These are phyloP conservation scores for Stachybotrys elegans DNA, from an alignment of 2,329 filamentous ascomycete species.

Conservation along the genomic window DNA sequence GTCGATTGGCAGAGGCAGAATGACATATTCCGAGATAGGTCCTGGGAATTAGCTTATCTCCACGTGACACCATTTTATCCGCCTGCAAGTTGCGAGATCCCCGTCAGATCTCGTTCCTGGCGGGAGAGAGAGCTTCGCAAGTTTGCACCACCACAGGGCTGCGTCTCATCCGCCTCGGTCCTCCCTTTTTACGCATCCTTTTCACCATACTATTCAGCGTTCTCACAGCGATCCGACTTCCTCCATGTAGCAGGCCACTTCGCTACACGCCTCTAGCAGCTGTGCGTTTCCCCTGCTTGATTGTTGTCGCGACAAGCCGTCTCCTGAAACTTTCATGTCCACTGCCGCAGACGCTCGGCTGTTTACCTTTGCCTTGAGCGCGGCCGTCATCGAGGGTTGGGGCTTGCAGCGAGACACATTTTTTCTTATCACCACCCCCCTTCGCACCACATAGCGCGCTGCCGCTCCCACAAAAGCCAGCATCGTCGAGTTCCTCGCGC, in stretches of 20 bases:
- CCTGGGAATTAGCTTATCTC: slow-evolving; percentile 21
- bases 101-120: slow-evolving; percentile 27
- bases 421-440: no score
- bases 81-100: slow-evolving; percentile 20
- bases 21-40: slow-evolving; percentile 14
- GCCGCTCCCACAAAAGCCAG: no score
- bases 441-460: no score
- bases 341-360: no score
- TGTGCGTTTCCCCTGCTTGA: slow-evolving; percentile 24
- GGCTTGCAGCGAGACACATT: no score
- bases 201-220: slow-evolving; percentile 3
- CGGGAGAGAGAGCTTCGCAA: slow-evolving; percentile 31
- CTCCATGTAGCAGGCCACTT: slow-evolving; percentile 31
- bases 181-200: not conserved
- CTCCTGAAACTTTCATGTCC: no score
- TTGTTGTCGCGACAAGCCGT: slow-evolving; percentile 18
- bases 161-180: no score
- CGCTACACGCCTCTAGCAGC: slow-evolving; percentile 25
- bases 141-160: slow-evolving; percentile 23
- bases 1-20: no score
- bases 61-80: slow-evolving; percentile 28
- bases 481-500: not conserved
- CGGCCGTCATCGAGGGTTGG: no score
- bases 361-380: no score
- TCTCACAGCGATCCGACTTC: slow-evolving; percentile 14